Base-by-base conservation (phyloP, 2,329 filamentous ascomycete genomes). In the Tympanopsis confertula region DNA sequence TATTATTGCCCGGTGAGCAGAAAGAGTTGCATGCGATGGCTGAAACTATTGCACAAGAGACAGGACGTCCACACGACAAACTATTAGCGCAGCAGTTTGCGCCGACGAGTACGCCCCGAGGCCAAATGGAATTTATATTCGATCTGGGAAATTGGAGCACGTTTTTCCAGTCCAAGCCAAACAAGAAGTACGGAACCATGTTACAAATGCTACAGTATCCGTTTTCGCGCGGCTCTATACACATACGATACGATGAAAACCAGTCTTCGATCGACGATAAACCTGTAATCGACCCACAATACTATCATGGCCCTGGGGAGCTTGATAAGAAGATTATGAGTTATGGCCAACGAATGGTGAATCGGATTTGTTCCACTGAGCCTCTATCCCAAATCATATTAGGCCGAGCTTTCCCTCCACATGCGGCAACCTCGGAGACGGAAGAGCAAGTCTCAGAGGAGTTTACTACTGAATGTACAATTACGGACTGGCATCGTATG, bases 171-270 rank as follows among this genome's bases (percentile, higher is more conserved):
- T 52, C 38, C 35, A 52, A 43, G 40, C 49, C 33, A 1, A 54
- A 50, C 2, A 69, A 63, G 41, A 61, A 58, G 39, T 69, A 71
- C 39, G 65, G 55, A 5, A 68, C 63, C 3, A 60, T 70, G 54
- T 44, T 71, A 0, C 61, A 64, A 40, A 64, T 70, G 41, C 50
- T 72, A 1, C 67, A 71, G 41, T 69, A 71, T 47, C 68, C 69
- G 0, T 68, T 68, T 20, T 63, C 65, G 0, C 52, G 57, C 3
- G 69, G 69, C 0, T 62, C 55, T 2, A 54, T 72, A 7, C 69
- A 73, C 41, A 59, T 71, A 36, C 49, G 40, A 3, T 44, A 52
- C 2, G 38, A 30, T 20, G 19, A 24, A 5, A 38, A 44, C 13
- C 38, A 39, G 13, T 35, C 38, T 10, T 32, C 45, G 15, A 28